Base-by-base conservation (phyloP, 257 asterid genomes). In the Solanum virginianum region DNA sequence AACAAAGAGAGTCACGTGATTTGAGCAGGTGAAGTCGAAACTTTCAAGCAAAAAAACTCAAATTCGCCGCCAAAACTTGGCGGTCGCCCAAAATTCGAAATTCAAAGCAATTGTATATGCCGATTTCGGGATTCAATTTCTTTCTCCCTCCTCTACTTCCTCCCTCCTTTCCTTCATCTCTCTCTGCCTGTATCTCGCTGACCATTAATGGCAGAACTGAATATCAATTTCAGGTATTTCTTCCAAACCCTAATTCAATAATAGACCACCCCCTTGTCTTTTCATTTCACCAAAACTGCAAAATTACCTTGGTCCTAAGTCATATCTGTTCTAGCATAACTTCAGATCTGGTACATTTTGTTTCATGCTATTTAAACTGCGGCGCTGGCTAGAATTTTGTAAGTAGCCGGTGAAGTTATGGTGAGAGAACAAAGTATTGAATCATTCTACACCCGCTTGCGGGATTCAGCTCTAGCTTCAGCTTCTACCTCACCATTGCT, bases 381-480 rank as follows among this genome's bases (percentile, higher is more conserved):
- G 32, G 55, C 17, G 18, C 14, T n/a, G 55, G 55, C 39, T 10
- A 43, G 55, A 43, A 11, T 18, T 71, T 39, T 45, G 41, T 47
- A 3, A 16, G 26, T 15, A 15, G 63, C 14, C 26, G 63, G 41
- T 51, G 77, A 29, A 90, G 86, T 55, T 29, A 95, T 95, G 98
- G 98, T 95, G 80, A 91, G 99, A 84, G 97, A 97, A 94, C 92
- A 89, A 69, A 93, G 92, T 74, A 86, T 93, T 62, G 96, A 90
- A 68, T 91, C 95, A 22, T 97, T 97, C 81, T 97, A 97, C 83
- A 20, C 87, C 7, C 91, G 93, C 74, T 86, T 97, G 36, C 92
- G 92, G 29, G 89, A 89, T 82, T 95, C 98, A 3, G 98, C 97
- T 14, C 56, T 90, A 45, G 91, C 92, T 49, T 95, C 98, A 56